phyloP scores from a whole-genome alignment of 1,139 yeast species.

The Sugiyamaella paludigena region DNA sequence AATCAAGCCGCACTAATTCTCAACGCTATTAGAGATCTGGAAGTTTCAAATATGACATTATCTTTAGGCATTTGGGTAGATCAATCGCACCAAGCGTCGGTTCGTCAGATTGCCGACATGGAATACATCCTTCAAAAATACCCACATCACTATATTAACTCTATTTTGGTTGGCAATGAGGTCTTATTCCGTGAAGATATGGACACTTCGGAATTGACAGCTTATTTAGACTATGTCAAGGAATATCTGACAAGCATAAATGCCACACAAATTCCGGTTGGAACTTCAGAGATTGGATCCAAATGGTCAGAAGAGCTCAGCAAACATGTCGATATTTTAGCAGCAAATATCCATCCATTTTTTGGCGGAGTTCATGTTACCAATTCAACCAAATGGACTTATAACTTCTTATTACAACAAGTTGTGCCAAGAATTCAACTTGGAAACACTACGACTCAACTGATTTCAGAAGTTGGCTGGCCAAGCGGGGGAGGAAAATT shows the following conservation, averaged over 20 bases:
- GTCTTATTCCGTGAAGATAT: conserved; percentile 57
- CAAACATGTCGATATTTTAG: conserved; percentile 52
- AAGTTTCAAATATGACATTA: conserved; percentile 52
- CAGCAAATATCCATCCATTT: conserved; percentile 68
- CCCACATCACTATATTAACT: conserved; percentile 50
- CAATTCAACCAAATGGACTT: conserved; percentile 53
- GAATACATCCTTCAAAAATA: conserved; percentile 41
- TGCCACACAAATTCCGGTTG: conserved; percentile 46
- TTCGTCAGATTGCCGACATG: conserved; percentile 44
- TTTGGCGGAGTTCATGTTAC: conserved; percentile 57
- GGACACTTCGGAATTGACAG: conserved; percentile 40
- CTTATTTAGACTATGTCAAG: conserved; percentile 48
- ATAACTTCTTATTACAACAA: conserved; percentile 48
- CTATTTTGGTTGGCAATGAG: conserved; percentile 62
- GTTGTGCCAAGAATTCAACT: conserved; percentile 34
- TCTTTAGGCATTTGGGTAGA: conserved; percentile 68
- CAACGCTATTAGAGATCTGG: conserved; percentile 50
- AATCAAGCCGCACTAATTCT: conserved; percentile 53
- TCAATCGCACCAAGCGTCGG: conserved; percentile 44
- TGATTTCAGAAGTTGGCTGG: conserved; percentile 70
- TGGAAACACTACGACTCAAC: conserved; percentile 33
- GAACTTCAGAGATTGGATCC: conserved; percentile 57
- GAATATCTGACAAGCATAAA: conserved; percentile 36
- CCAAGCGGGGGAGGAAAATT: conserved; percentile 60
- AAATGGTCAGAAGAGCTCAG: conserved; percentile 36